Conservation (phyloP, 305 asterid species). For the Solanum hybrid region DNA sequence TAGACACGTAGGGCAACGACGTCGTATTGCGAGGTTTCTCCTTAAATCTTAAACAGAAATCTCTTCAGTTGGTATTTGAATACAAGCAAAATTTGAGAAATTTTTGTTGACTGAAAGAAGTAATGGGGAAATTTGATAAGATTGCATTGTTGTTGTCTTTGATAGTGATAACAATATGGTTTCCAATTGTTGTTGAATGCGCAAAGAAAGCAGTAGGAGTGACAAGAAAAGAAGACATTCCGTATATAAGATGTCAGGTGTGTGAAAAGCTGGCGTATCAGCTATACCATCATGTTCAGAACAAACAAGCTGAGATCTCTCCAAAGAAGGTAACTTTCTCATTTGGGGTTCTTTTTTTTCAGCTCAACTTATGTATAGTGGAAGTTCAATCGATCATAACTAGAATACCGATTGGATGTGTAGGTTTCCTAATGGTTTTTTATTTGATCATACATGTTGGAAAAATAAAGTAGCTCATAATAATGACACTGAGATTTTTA, state of each 20-base stretch:
- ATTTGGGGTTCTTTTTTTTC: neutral
- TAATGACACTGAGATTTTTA: neutral
- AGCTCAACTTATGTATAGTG: neutral
- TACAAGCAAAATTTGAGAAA: neutral
- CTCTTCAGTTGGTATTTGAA: neutral
- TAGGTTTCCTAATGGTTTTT: neutral
- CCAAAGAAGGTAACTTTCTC: constrained; percentile 53
- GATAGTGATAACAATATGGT: constrained; percentile 21
- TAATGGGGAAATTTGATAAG: constrained; percentile 33
- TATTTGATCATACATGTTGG: neutral
- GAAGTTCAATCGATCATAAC: neutral
- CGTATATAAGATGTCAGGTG: constrained; percentile 71
- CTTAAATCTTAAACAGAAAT: neutral
- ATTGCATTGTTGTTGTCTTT: constrained; percentile 10
- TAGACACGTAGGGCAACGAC: constrained; percentile 39
- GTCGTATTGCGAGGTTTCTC: neutral
- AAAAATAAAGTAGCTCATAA: neutral
- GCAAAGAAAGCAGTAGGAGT: constrained; percentile 59
- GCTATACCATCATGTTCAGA: constrained; percentile 57
- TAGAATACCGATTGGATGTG: neutral
- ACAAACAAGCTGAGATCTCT: constrained; percentile 57
- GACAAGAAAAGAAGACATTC: constrained; percentile 85
- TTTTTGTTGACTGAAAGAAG: neutral
- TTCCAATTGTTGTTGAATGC: constrained; percentile 37
- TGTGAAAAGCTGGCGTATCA: constrained; percentile 65